Evolutionary conservation across 2,329 filamentous ascomycete species (phyloP).

Genomic region (Hyphodiscus sp.): DNA sequence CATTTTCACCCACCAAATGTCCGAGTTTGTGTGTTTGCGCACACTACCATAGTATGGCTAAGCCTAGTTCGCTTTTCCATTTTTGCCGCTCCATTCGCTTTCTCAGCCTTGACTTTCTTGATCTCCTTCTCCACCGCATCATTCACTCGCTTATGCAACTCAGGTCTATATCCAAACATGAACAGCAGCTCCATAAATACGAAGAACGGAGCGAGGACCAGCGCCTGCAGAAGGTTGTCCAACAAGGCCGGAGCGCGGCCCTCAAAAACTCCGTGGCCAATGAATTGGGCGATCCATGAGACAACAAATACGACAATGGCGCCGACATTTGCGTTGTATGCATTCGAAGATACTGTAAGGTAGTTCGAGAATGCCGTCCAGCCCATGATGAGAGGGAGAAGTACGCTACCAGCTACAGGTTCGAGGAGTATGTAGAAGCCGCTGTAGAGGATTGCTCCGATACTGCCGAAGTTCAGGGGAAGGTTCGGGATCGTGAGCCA

Average conservation of each 20-base stretch:
- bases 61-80: slow-evolving; percentile 42
- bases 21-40: background rate
- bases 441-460: slow-evolving; percentile 61
- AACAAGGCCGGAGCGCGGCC: slow-evolving; percentile 80
- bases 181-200: slow-evolving; percentile 96
- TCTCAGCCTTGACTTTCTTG: slow-evolving; percentile 60
- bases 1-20: background rate
- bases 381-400: slow-evolving; percentile 70
- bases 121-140: slow-evolving; percentile 71
- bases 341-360: slow-evolving; percentile 43
- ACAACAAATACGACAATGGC: slow-evolving; percentile 64
- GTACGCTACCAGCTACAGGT: slow-evolving; percentile 76
- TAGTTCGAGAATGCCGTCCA: slow-evolving; percentile 72
- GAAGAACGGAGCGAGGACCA: slow-evolving; percentile 91
- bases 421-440: slow-evolving; percentile 86
- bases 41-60: background rate
- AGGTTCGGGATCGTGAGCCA: slow-evolving; percentile 64
- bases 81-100: slow-evolving; percentile 38
- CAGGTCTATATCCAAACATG: slow-evolving; percentile 79
- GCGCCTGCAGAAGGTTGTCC: slow-evolving; percentile 84
- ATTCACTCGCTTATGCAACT: slow-evolving; percentile 75
- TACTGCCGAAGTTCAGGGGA: slow-evolving; percentile 59
- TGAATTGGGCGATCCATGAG: slow-evolving; percentile 82
- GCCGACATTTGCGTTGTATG: slow-evolving; percentile 42
- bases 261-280: slow-evolving; percentile 88